Conservation (phyloP, 805 yeast genomes). For the Saturnispora hagleri region DNA sequence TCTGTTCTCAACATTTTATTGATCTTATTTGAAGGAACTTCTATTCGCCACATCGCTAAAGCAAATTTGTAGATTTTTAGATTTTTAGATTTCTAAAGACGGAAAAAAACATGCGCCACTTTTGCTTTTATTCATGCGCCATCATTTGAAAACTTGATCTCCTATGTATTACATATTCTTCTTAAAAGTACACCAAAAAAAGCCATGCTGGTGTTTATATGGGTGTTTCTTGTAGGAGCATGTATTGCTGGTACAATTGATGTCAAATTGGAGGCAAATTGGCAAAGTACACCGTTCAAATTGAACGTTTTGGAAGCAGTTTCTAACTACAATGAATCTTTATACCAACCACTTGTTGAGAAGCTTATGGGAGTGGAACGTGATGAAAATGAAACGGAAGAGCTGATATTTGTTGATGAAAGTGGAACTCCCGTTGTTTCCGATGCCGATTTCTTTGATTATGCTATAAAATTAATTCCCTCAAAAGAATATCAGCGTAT, state of each 20-base stretch:
- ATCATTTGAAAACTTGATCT: background rate
- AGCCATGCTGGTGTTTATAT: background rate
- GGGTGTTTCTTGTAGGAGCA: background rate
- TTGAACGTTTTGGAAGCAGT: constrained; percentile 35
- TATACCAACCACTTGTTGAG: constrained; percentile 29
- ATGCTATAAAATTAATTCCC: constrained; percentile 15
- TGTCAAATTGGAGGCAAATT: constrained; percentile 29
- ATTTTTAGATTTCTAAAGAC: background rate
- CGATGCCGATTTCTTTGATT: constrained; percentile 21
- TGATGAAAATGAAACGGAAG: constrained; percentile 12
- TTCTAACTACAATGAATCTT: constrained; percentile 27
- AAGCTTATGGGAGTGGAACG: constrained; percentile 21
- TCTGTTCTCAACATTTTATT: background rate
- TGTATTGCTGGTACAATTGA: constrained; percentile 16
- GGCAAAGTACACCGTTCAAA: constrained; percentile 34
- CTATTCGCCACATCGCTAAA: background rate
- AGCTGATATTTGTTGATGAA: constrained; percentile 7
- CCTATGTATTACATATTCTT: background rate
- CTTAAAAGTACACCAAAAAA: background rate
- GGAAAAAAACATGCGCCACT: background rate
- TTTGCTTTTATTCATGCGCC: background rate
- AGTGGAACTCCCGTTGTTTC: constrained; percentile 14
- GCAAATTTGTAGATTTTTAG: background rate
- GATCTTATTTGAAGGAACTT: background rate
- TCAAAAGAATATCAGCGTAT: constrained; percentile 14